Evolutionary conservation across 1,139 yeast genomes (phyloP), one percentile per base, ranked within the genome.

Genomic region (Yamadazyma oceani): DNA sequence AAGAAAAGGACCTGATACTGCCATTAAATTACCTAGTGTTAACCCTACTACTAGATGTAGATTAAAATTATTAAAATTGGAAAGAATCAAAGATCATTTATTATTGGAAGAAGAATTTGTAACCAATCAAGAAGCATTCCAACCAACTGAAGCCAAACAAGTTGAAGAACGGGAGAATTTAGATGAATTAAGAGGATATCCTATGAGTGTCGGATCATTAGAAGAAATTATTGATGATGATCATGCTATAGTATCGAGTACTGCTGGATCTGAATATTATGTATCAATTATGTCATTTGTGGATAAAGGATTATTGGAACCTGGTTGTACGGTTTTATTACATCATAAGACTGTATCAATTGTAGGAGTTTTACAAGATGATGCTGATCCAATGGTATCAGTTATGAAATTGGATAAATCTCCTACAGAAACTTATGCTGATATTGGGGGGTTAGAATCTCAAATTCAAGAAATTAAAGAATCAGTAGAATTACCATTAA

Each of bases 401-500:
- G 97, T 90, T 12, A 90, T 94, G 97, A 92, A 90, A 65, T 79
- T 92, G 54, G 97, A 94, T 59, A 92, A 92, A 61, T 90, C 97
- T 2, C 99, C 99, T 30, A 86, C 95, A 2, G 98, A 90, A 64
- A 82, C 95, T 7, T 94, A 92, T 62, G 92, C 97, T 8, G 98
- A 94, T 60, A 87, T 94, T 58, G 99, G 99, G 58, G 99, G 99
- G 29, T 76, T 92, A 53, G 98, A 94, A 62, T 64, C 82, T 13
- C 99, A 94, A 66, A 92, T 92, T 54, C 97, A 92, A 70, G 98
- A 94, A 65, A 94, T 94, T 53, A 92, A 92, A 65, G 99, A 94
- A 65, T 88, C 97, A 2, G 98, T 94, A 7, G 99, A 94, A 63
- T 75, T 94, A 55, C 99, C 99, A 8, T 74, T 94, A 49, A 90